phyloP scores from a whole-genome alignment of 2,329 filamentous ascomycete species.

The Aspergillus brasiliensis region DNA sequence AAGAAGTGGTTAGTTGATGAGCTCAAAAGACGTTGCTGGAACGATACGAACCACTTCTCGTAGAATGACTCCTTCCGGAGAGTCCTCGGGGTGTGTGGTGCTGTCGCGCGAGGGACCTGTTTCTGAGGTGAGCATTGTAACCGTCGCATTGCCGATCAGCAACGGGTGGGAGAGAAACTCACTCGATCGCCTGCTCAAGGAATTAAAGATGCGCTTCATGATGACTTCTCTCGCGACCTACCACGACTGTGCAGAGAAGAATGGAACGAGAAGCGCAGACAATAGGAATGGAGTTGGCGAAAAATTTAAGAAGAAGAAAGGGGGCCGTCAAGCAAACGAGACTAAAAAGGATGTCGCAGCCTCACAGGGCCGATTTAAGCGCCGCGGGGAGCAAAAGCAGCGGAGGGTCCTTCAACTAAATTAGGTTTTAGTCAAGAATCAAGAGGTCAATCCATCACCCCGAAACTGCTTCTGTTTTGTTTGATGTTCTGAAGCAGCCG shows the following conservation, averaged over 20 bases:
- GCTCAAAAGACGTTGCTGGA: neutral
- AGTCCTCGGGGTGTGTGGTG: slow-evolving; percentile 35
- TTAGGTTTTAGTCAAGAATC: neutral
- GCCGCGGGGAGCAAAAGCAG: slow-evolving; percentile 9
- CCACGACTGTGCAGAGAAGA: neutral
- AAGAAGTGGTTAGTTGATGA: slow-evolving; percentile 1
- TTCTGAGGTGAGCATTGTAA: neutral
- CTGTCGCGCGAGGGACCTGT: slow-evolving; percentile 28
- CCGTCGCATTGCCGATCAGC: slow-evolving; percentile 9
- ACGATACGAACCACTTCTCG: slow-evolving; percentile 42
- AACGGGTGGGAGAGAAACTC: slow-evolving; percentile 16
- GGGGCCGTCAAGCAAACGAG: neutral
- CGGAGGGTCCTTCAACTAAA: neutral
- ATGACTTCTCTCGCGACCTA: neutral
- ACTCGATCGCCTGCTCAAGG: slow-evolving; percentile 36
- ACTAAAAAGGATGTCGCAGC: neutral
- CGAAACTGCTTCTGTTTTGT: neutral
- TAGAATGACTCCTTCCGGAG: slow-evolving; percentile 43
- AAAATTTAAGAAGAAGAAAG: slow-evolving; percentile 7
- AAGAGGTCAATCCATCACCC: neutral
- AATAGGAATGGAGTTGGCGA: slow-evolving; percentile 6
- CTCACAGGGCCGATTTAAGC: slow-evolving; percentile 1
- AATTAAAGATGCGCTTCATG: slow-evolving; percentile 43
- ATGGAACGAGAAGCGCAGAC: neutral
- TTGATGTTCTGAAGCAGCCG: neutral